Evolutionary conservation across 495 filamentous ascomycete species (phyloP), one percentile per base, ranked within the genome.

Genomic region (Aspergillus steynii): DNA sequence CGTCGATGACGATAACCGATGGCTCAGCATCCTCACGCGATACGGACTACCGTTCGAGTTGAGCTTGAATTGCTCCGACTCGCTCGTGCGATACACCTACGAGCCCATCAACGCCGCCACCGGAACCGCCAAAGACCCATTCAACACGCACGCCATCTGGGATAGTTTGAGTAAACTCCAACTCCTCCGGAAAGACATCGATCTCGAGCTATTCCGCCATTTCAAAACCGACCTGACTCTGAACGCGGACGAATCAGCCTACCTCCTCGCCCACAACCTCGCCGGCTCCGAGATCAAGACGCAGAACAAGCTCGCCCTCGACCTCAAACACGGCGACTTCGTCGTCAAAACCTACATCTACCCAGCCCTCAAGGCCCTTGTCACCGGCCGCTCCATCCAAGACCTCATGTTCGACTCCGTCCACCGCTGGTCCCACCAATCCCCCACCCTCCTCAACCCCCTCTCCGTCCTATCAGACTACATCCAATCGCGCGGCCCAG

Each of bases 11-110:
- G 45, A 31, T 3, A 12, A 50, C 10, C 59, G 51, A 9, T 66
- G 64, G 60, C 14, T 53, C 10, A 56, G 56, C 26, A 59, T 53
- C 14, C 47, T 60, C n/a, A 66, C 64, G 1, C 53, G 37, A 4
- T 59, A 51, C 20, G 56, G 56, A 27, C 6, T 27, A 14, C 59
- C 65, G 4, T 63, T 68, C n/a, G 65, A 68, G 54, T 50, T 68
- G 5, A 62, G 60, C 29, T 34, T 63, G 1, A 65, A 68, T 49
- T 68, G 29, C 55, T 58, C 62, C 10, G 20, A 55, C 6, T 31
- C 32, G 2, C 28, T 60, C 2, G 56, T 65, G 2, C 56, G 65
- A 8, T 61, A 50, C 28, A 56, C 62, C 51, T 68, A 20, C 20
- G 20, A 20, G 20, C 20, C 20, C 20, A 20, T 20, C 20, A 20